Conservation (phyloP, 2,329 filamentous ascomycete species). For the Bipolaris zeicola region DNA sequence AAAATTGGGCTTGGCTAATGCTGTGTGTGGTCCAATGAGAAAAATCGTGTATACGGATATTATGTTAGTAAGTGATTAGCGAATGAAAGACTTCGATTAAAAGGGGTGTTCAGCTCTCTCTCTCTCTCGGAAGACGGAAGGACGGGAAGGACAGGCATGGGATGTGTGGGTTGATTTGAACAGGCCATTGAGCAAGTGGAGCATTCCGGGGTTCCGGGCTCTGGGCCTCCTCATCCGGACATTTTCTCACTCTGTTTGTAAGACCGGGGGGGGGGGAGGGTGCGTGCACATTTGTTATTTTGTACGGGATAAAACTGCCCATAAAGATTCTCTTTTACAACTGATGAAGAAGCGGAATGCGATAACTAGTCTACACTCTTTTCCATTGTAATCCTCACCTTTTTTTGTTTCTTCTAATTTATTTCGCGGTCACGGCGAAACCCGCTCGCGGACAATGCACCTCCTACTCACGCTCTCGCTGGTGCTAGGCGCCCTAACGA, state of each 20-base stretch:
- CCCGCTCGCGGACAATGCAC: conserved; percentile 13
- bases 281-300: no score
- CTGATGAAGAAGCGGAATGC: no score
- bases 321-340: no score
- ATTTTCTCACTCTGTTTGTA: conserved; percentile 4
- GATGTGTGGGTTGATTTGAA: background rate
- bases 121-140: background rate
- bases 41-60: background rate
- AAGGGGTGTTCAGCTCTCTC: no score
- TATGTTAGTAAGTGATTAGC: no score
- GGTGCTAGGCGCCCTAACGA: conserved; percentile 30
- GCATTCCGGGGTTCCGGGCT: conserved; percentile 9
- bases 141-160: background rate
- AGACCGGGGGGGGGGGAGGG: background rate
- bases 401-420: no score
- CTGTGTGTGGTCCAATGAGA: background rate
- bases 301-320: no score
- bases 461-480: conserved; percentile 28
- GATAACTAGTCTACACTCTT: no score
- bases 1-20: background rate
- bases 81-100: no score
- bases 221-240: no score
- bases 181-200: conserved; percentile 2
- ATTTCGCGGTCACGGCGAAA: no score
- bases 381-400: no score